Base-by-base conservation (phyloP, 441 rosid species). In the Syzygium syzygioides region DNA sequence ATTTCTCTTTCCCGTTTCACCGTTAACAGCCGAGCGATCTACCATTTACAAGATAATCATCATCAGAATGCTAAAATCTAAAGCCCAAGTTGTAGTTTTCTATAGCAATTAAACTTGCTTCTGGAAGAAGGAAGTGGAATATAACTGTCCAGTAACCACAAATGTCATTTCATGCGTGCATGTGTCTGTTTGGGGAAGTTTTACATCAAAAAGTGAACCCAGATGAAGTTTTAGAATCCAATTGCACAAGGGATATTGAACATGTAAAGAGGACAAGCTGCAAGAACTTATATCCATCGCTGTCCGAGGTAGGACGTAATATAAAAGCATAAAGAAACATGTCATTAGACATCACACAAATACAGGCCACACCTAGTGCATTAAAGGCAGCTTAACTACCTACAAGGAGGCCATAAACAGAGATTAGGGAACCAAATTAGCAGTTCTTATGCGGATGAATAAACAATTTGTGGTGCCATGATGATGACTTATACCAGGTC, bases 1-100 rank as follows among this genome's bases (percentile, higher is more conserved):
- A 97, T 76, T 93, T 96, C 99, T 92, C 99, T 95, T 90, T 96
- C 99, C 34, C 98, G 93, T 89, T 91, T 97, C 17, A 96, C 95
- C 5, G 99, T 96, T 88, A 96, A 93, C 95, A 96, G 95, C n/a
- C 97, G 92, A 84, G 96, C 96, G 87, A 94, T 88, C 95, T 95
- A 89, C 55, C 56, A 90, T 86, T 64, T 41, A 50, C 87, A 52
- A 86, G 52, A 66, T 64, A 89, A 55, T 53, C 19, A 68, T 92
- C 85, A 91, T 53, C 57, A 55, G 55, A 41, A 79, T 76, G 45
- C 28, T 71, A 50, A 86, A 88, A 50, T 80, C 80, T 59, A 32
- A 45, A 85, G 83, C 83, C 83, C 83, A 23, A 76, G 50, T 76
- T 76, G 52, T 23, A 76, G 83, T 37, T 41, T 76, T 41, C 83